A percentile compares a stretch with the other conserved stretches of the same genome.
Conservation (phyloP, 352 stramenopile species). For the Phytopythium montanum region DNA sequence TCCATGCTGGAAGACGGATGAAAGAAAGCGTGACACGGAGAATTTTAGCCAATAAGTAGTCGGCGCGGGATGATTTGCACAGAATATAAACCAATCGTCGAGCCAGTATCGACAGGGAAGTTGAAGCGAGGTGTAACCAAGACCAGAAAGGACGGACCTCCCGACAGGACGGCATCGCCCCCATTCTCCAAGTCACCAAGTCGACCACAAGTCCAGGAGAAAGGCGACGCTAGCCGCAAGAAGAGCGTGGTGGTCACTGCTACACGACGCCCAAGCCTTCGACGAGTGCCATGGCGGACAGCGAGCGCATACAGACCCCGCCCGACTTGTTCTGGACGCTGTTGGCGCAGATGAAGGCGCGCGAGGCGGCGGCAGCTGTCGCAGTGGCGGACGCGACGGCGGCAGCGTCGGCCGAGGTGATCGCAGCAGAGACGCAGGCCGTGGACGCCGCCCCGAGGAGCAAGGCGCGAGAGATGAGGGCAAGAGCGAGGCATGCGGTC, state of each 20-base stretch:
- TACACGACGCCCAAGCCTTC: background rate
- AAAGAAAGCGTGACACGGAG: background rate
- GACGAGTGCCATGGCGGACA: background rate
- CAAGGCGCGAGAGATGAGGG: background rate
- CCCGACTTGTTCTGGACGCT: background rate
- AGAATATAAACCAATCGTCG: background rate
- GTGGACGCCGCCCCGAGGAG: background rate
- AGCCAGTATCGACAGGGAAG: too few species aligned
- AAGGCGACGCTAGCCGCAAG: background rate
- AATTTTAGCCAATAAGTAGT: background rate
- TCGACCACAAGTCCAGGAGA: background rate
- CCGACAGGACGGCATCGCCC: background rate
- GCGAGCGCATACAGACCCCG: background rate
- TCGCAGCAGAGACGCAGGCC: background rate
- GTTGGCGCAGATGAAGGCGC: background rate
- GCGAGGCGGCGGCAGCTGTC: background rate
- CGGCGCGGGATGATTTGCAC: background rate
- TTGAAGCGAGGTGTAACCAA: slow-evolving; percentile 1
- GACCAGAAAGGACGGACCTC: background rate
- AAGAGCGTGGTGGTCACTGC: too few species aligned
- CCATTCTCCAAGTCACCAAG: background rate
- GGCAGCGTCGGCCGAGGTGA: background rate
- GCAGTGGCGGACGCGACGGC: background rate
- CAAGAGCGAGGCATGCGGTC: background rate
- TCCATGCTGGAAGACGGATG: background rate